A percentile compares a stretch with the other conserved stretches of the same genome.
phyloP scores from a whole-genome alignment of 495 filamentous ascomycete genomes.

The Podospora pseudoanserina region DNA sequence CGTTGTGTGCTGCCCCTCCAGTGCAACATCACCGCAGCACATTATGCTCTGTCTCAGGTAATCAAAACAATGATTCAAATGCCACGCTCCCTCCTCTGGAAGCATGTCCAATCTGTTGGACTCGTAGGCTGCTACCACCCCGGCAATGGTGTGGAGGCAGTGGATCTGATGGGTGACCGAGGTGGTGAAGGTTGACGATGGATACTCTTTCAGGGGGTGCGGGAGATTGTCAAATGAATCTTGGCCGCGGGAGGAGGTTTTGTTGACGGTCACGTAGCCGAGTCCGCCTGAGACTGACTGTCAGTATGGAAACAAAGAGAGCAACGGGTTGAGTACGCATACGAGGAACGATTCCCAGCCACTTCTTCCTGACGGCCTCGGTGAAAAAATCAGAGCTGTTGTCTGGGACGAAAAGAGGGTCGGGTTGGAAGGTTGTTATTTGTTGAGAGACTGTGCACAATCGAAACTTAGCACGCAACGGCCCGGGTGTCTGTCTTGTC shows the following conservation, averaged over 20 bases:
- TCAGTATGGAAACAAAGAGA: neutral
- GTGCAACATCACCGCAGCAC: conserved; percentile 43
- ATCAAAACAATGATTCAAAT: conserved; percentile 47
- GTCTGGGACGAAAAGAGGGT: conserved; percentile 39
- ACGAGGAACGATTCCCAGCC: conserved; percentile 44
- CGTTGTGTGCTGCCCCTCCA: conserved; percentile 44
- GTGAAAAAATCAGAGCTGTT: conserved; percentile 46
- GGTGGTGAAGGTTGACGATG: conserved; percentile 44
- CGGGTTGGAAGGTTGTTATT: conserved; percentile 41
- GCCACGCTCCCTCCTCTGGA: conserved; percentile 41
- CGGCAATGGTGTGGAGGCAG: conserved; percentile 43
- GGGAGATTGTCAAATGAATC: conserved; percentile 35
- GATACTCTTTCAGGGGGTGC: conserved; percentile 31
- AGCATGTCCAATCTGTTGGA: conserved; percentile 29
- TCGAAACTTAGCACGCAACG: neutral
- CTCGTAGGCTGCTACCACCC: conserved; percentile 35
- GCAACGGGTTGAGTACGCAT: conserved; percentile 14
- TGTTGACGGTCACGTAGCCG: conserved; percentile 40
- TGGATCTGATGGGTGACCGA: conserved; percentile 50
- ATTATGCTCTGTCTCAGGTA: conserved; percentile 48
- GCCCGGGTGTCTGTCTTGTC: neutral
- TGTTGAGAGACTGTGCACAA: conserved; percentile 37
- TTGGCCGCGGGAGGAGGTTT: conserved; percentile 28
- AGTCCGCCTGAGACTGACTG: conserved; percentile 23
- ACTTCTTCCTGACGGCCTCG: conserved; percentile 34